Evolutionary conservation across 1,284 basidiomycete species (phyloP), one percentile per base, ranked within the genome.

Genomic region (Cryptococcus sp.): DNA sequence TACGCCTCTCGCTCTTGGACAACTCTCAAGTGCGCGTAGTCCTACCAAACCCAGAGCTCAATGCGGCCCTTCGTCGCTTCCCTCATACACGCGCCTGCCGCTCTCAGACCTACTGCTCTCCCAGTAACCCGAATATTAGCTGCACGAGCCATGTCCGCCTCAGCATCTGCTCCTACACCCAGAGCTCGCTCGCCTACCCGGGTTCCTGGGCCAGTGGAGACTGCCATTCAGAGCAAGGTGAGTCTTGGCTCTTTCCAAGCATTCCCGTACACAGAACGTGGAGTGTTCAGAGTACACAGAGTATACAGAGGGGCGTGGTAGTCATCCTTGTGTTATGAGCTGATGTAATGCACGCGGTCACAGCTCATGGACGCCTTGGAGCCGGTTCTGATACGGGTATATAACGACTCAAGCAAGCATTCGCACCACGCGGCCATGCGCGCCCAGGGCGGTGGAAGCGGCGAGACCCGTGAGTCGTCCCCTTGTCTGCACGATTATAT

Each of bases 331-430:
- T 23, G 17, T 11, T 22, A 15, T 54, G 42, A 35, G 31, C 31
- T 35, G 31, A 35, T 13, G 10, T 13, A 35, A 8, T 2, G 7
- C 10, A 35, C 13, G 31, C 19, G n/a, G n/a, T 10, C 35, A 5
- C 52, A 78, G 77, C 65, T 78, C 23, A 68, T 73, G 22, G 72
- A 77, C 22, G 69, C 68, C 6, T 71, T 78, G 57, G 51, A 74
- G 54, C 78, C 78, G 15, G 59, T 62, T 8, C 58, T 78, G 22
- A 67, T 79, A 46, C 62, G 75, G 42, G 73, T 79, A 46, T 70
- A 69, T 49, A 79, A 79, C 57, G 78, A 79, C 61, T 78, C 77
- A 7, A 66, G 64, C 20, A 78, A 79, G 65, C 78, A 79, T 59
- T 59, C 74, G 2, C 77, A 79, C 64, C 78, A 79, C 54, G 62